Conservation (phyloP, 1,284 basidiomycete species). For the Trichosporon faecale region DNA sequence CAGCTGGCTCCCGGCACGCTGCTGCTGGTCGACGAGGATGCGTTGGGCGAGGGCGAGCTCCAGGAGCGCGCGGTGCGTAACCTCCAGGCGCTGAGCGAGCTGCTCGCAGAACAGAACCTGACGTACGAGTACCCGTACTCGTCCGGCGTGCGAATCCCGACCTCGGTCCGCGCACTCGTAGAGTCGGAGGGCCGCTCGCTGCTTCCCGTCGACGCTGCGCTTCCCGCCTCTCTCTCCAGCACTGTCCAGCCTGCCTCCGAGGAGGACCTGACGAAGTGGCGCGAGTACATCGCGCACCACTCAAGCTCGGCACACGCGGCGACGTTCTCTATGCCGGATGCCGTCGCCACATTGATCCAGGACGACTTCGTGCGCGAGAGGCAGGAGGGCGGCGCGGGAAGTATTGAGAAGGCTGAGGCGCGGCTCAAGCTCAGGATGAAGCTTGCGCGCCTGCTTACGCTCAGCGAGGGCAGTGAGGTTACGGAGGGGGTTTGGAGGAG, state of each 20-base stretch:
- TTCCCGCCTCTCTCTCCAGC: slow-evolving; percentile 26
- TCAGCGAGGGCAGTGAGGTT: slow-evolving; percentile 35
- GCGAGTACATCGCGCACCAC: slow-evolving; percentile 32
- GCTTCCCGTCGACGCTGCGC: slow-evolving; percentile 41
- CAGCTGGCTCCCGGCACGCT: slow-evolving; percentile 38
- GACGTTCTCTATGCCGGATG: slow-evolving; percentile 40
- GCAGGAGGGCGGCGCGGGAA: slow-evolving; percentile 22
- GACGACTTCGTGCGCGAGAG: slow-evolving; percentile 42
- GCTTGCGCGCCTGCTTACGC: slow-evolving; percentile 43
- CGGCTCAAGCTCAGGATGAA: slow-evolving; percentile 47
- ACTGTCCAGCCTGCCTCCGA: background rate
- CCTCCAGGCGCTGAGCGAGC: slow-evolving; percentile 41
- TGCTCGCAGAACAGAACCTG: slow-evolving; percentile 39
- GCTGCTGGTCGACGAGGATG: slow-evolving; percentile 28
- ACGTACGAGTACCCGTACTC: slow-evolving; percentile 51
- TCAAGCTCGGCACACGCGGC: slow-evolving; percentile 25
- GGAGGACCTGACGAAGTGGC: slow-evolving; percentile 26
- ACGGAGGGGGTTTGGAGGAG: slow-evolving; percentile 36
- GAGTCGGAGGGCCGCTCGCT: slow-evolving; percentile 47
- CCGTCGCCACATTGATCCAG: slow-evolving; percentile 41
- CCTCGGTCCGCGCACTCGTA: slow-evolving; percentile 37
- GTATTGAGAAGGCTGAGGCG: slow-evolving; percentile 33
- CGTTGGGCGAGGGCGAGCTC: slow-evolving; percentile 44
- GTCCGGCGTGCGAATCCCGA: slow-evolving; percentile 48
- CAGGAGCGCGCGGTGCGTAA: slow-evolving; percentile 45